Conservation (phyloP, 768 basidiomycete species). For the Russula sp. region DNA sequence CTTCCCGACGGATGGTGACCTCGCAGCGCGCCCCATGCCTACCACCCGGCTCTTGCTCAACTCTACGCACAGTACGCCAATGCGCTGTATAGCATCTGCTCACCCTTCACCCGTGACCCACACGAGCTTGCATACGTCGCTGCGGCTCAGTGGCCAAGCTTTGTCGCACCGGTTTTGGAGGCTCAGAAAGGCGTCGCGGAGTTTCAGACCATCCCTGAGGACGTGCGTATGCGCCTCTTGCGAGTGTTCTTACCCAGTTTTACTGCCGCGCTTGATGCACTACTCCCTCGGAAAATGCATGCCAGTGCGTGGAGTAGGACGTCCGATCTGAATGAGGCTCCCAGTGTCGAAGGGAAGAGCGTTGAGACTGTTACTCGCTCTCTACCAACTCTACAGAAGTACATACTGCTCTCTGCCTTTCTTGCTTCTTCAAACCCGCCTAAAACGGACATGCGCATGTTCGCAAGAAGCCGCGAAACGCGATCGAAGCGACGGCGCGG, state of each 20-base stretch:
- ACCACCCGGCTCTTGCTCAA: slow-evolving; percentile 53
- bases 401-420: slow-evolving; percentile 71
- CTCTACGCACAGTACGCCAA: slow-evolving; percentile 65
- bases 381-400: slow-evolving; percentile 69
- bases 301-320: slow-evolving; percentile 58
- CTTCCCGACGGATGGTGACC: slow-evolving; percentile 34
- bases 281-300: slow-evolving; percentile 66
- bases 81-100: slow-evolving; percentile 58
- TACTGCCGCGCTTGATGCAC: slow-evolving; percentile 56
- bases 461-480: slow-evolving; percentile 69
- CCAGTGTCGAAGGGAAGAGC: slow-evolving; percentile 2
- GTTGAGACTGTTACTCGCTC: slow-evolving; percentile 35
- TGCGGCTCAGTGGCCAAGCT: slow-evolving; percentile 78
- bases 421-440: slow-evolving; percentile 83
- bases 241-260: slow-evolving; percentile 63
- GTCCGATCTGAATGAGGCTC: slow-evolving; percentile 43
- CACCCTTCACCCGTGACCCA: slow-evolving; percentile 62
- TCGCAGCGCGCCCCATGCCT: slow-evolving; percentile 36
- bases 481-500: slow-evolving; percentile 49
- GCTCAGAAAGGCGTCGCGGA: slow-evolving; percentile 35
- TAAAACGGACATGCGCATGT: slow-evolving; percentile 77
- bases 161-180: slow-evolving; percentile 64
- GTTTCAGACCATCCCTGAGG: slow-evolving; percentile 31
- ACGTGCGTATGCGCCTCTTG: slow-evolving; percentile 63
- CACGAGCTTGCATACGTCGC: slow-evolving; percentile 73